Conservation (phyloP, 176 grass and related monocot genomes). For the Melocanna baccifera region DNA sequence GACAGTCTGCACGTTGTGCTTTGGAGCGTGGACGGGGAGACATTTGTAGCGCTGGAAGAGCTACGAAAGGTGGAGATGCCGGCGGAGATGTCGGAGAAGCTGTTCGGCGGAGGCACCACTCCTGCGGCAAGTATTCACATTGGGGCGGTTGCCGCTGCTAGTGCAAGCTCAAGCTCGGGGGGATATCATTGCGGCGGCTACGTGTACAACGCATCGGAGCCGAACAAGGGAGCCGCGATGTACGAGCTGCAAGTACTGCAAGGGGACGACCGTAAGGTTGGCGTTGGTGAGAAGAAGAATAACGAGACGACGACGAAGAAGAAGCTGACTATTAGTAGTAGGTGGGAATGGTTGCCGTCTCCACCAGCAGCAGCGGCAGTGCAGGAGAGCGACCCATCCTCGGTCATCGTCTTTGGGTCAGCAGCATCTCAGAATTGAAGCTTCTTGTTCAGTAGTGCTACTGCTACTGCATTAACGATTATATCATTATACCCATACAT, state of each 20-base stretch:
- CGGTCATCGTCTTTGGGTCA: no score
- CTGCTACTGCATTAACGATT: no score
- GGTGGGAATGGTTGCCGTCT: slow-evolving; percentile 1
- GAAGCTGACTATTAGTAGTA: not conserved
- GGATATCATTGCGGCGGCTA: not conserved
- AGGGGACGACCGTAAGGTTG: no score
- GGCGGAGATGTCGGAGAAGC: slow-evolving; percentile 26
- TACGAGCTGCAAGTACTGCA: not conserved
- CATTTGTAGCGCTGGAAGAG: not conserved
- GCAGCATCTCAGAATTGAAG: no score
- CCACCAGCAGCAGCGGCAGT: not conserved
- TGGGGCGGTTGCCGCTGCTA: not conserved
- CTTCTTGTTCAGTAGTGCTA: no score
- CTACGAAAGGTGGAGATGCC: slow-evolving; percentile 15
- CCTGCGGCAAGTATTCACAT: not conserved
- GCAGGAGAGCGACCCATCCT: no score
- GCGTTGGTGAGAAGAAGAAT: not conserved
- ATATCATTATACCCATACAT: no score
- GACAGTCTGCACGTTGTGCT: not conserved
- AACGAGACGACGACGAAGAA: not conserved
- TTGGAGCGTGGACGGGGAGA: slow-evolving; percentile 33
- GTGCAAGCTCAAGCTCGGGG: not conserved
- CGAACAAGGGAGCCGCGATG: slow-evolving; percentile 16
- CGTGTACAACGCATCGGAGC: slow-evolving; percentile 31
- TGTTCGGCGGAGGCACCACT: not conserved